Conservation (phyloP, 1,139 yeast genomes). For the Diutina sp. region DNA sequence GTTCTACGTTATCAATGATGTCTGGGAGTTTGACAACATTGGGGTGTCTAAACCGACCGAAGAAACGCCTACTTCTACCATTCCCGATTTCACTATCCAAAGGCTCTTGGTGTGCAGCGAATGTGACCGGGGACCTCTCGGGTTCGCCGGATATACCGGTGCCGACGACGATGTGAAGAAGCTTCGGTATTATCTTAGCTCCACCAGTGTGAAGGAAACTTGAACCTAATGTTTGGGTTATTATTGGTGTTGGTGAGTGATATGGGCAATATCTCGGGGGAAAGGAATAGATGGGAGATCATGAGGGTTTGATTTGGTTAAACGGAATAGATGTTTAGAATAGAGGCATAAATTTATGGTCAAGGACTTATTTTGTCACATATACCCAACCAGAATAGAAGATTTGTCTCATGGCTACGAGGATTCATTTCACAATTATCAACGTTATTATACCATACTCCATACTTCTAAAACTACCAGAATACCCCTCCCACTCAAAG, state of each 20-base stretch:
- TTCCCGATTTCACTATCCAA: conserved; percentile 17
- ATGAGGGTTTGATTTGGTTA: no score
- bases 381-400: no score
- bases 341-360: no score
- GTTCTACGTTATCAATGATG: conserved; percentile 35
- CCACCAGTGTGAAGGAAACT: conserved; percentile 20
- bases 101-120: conserved; percentile 54
- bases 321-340: no score
- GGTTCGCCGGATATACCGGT: conserved; percentile 40
- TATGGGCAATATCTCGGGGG: no score
- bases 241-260: no score
- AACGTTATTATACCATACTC: no score
- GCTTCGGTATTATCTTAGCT: conserved; percentile 29
- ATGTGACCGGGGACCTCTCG: conserved; percentile 66
- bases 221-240: background rate
- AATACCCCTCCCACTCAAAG: background rate
- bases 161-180: conserved; percentile 19
- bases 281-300: no score
- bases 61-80: conserved; percentile 6
- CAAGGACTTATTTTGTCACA: no score
- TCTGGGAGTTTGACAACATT: conserved; percentile 69
- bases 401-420: no score
- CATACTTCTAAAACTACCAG: no score
- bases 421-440: no score
- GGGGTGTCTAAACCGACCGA: conserved; percentile 50